phyloP scores from a whole-genome alignment of 2,329 filamentous ascomycete species.

The Tolypocladium inflatum region DNA sequence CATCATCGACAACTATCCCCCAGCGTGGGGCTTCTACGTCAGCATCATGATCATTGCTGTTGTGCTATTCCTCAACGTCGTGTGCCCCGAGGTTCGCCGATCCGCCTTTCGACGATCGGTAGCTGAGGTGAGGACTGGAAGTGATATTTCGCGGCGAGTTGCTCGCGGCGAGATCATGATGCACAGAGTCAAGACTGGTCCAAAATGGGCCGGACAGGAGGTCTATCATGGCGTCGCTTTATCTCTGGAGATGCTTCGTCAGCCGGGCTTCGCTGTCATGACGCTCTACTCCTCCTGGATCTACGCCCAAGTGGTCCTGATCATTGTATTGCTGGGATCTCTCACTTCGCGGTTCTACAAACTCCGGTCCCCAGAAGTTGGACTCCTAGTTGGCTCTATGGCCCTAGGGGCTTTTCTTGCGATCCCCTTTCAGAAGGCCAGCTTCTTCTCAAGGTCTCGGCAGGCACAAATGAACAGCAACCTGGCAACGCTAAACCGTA shows the following conservation, averaged over 20 bases:
- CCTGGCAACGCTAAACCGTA: constrained; percentile 56
- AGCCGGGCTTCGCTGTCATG: constrained; percentile 64
- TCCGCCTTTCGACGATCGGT: constrained; percentile 60
- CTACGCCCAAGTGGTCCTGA: constrained; percentile 64
- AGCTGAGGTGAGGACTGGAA: constrained; percentile 48
- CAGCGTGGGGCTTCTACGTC: constrained; percentile 69
- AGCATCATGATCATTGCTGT: constrained; percentile 57
- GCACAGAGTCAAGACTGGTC: constrained; percentile 62
- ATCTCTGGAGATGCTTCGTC: constrained; percentile 59
- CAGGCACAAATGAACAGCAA: constrained; percentile 50
- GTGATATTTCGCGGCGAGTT: constrained; percentile 46
- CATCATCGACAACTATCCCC: constrained; percentile 54
- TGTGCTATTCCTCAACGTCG: constrained; percentile 59
- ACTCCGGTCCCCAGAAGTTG: constrained; percentile 55
- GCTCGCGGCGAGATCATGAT: constrained; percentile 68
- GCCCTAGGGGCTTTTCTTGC: constrained; percentile 60
- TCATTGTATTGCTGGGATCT: constrained; percentile 64
- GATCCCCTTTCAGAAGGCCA: constrained; percentile 65
- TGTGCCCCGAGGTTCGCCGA: constrained; percentile 62
- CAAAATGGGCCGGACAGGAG: constrained; percentile 70
- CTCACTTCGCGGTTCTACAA: constrained; percentile 60
- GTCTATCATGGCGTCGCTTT: constrained; percentile 61
- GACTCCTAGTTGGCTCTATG: constrained; percentile 55
- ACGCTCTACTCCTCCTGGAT: constrained; percentile 70
- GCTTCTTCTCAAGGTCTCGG: constrained; percentile 56